phyloP scores from a whole-genome alignment of 108 stramenopile species.

The Skeletonema menzelii region DNA sequence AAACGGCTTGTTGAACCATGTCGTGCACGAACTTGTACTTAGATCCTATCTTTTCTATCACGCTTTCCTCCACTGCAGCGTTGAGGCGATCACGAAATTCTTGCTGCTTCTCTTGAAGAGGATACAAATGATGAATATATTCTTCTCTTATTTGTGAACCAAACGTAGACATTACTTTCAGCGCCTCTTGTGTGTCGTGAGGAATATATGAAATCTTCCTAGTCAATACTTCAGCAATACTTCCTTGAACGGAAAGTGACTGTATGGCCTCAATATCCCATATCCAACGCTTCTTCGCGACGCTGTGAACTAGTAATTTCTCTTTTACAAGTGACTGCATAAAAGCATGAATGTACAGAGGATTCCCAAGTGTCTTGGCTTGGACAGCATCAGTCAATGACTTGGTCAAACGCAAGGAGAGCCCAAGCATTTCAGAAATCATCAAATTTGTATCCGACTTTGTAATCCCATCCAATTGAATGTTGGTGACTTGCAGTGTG shows the following conservation, averaged over 20 bases:
- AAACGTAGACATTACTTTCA: slow-evolving; percentile 1
- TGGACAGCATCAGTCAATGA: slow-evolving; percentile 17
- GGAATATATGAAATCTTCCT: background rate
- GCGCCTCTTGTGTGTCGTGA: background rate
- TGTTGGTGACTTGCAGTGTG: slow-evolving; percentile 3
- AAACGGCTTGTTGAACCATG: slow-evolving; percentile 1
- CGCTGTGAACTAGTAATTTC: slow-evolving; percentile 22
- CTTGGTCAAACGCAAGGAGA: slow-evolving; percentile 17
- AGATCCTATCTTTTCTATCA: background rate
- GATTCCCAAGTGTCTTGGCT: slow-evolving; percentile 36
- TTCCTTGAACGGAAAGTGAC: slow-evolving; percentile 12
- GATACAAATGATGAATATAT: background rate
- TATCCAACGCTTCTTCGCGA: slow-evolving; percentile 28
- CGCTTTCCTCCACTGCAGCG: background rate
- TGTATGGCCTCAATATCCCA: slow-evolving; percentile 35
- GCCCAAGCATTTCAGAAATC: slow-evolving; percentile 32
- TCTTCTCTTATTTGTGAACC: background rate
- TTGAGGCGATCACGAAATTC: background rate
- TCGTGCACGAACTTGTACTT: background rate
- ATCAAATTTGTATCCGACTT: slow-evolving; percentile 16
- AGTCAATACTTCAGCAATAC: slow-evolving; percentile 13
- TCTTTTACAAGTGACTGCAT: slow-evolving; percentile 22
- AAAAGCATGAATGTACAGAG: slow-evolving; percentile 32
- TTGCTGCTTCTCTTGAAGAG: background rate
- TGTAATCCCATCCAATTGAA: slow-evolving; percentile 19